Conservation (phyloP, 805 yeast genomes). For the Metschnikowia hibisci region DNA sequence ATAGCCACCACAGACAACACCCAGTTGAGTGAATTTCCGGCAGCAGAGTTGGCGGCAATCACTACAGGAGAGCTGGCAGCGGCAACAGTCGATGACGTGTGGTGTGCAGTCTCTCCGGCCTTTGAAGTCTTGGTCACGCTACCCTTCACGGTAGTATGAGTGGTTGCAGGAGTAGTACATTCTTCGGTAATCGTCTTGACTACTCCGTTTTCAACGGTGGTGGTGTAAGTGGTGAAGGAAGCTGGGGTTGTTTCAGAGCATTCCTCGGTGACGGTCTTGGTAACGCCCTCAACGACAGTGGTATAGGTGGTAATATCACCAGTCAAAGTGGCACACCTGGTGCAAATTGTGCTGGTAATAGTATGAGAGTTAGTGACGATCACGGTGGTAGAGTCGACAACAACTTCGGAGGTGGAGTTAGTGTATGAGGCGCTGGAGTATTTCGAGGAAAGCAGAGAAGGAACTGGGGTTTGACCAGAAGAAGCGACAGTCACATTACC, state of each 20-base stretch:
- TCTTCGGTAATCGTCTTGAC: slow-evolving; percentile 1
- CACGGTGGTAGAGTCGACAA: slow-evolving; percentile 8
- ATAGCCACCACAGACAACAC: not conserved
- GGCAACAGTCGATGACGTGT: slow-evolving; percentile 2
- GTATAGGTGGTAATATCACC: slow-evolving; percentile 12
- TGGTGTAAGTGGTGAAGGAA: slow-evolving; percentile 10
- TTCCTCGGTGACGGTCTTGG: slow-evolving; percentile 10
- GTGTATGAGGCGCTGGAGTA: not conserved
- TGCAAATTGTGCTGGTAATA: slow-evolving; percentile 11
- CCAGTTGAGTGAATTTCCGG: not conserved
- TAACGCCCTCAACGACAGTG: slow-evolving; percentile 8
- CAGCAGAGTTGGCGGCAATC: slow-evolving; percentile 3
- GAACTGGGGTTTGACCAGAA: not conserved
- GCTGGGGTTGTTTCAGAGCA: slow-evolving; percentile 5
- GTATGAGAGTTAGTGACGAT: slow-evolving; percentile 9
- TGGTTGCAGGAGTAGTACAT: not conserved
- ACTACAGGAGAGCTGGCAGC: slow-evolving; percentile 1
- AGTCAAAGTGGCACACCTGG: slow-evolving; percentile 11
- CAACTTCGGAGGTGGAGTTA: not conserved
- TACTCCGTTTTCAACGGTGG: slow-evolving; percentile 1
- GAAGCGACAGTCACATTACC: not conserved
- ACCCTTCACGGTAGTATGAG: not conserved
- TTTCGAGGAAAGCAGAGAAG: not conserved
- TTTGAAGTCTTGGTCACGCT: not conserved
- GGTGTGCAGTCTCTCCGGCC: not conserved